Base-by-base conservation (phyloP, 2,329 filamentous ascomycete genomes). In the Apiospora pterosperma region DNA sequence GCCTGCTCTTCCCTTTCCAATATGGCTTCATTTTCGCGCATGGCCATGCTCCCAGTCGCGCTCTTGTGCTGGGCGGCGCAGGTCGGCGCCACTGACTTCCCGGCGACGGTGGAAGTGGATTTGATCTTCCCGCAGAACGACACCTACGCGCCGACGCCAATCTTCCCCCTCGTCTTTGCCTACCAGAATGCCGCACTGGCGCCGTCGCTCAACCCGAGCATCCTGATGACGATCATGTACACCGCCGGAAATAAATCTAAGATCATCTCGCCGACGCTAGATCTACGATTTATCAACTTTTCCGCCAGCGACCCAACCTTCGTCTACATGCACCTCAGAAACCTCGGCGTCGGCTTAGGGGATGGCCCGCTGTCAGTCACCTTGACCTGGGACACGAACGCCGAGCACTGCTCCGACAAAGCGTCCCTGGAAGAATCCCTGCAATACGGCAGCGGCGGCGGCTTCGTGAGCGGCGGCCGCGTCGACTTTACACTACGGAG, bases 111-210 rank as follows among this genome's bases (percentile, higher is more conserved):
- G 28, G 70, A 72, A 61, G 48, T 73, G 44, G 69, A 70, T 41
- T 28, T 74, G 41, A 61, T 74, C 5, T 74, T 74, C 63, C 72
- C 72, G 4, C 71, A 69, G 16, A 70, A 74, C 66, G 66, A 69
- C 38, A 74, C 69, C 5, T 73, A 73, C 65, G 65, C 69, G 31
- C 72, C 68, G 8, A 65, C 64, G 16, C 25, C 58, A n/a, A 60
- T 64, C 2, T 68, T 74, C 21, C 72, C 72, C 36, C 42, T 74
- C 61, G 66, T 73, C 39, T 74, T 74, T 63, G 69, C 68, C 23
- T 38, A 72, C 19, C 67, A 71, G 19, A 71, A 72, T 38, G 48
- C 68, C 52, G 36, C 64, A 6, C 63, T 63, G 41, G 41, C 62
- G 39, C 61, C 61, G 55, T 66, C 64, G 16, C 41, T 67, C 25